Percentiles rank a stretch among this genome's conserved stretches.
Evolutionary conservation across 495 filamentous ascomycete genomes (phyloP).

Genomic region (Immersiella caudata): DNA sequence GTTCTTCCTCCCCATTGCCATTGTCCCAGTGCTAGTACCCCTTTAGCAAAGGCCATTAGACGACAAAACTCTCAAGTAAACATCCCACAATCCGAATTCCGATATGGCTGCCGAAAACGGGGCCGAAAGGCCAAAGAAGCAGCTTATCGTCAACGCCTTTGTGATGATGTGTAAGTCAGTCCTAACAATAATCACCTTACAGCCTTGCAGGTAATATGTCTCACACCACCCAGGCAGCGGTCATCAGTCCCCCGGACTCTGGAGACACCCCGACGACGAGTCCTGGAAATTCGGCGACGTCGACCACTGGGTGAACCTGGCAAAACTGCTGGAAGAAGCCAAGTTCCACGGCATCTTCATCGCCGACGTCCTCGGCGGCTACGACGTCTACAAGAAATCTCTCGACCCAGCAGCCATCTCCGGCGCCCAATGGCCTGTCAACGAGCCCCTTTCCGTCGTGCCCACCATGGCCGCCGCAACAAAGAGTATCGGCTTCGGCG

Average conservation of each 20-base stretch:
- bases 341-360: slow-evolving; percentile 55
- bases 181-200: neutral
- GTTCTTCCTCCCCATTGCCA: neutral
- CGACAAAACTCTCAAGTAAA: neutral
- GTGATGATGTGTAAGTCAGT: slow-evolving; percentile 54
- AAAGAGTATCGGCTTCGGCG: slow-evolving; percentile 63
- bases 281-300: slow-evolving; percentile 55
- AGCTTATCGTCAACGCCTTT: slow-evolving; percentile 67
- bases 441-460: slow-evolving; percentile 50
- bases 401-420: slow-evolving; percentile 60
- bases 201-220: too few relatives aligned
- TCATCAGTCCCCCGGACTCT: slow-evolving; percentile 66
- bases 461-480: slow-evolving; percentile 57
- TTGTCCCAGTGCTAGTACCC: too few relatives aligned
- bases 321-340: slow-evolving; percentile 59
- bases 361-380: slow-evolving; percentile 47
- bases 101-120: slow-evolving; percentile 3
- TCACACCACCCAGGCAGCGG: slow-evolving; percentile 48
- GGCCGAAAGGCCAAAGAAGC: slow-evolving; percentile 49
- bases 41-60: neutral
- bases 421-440: slow-evolving; percentile 70
- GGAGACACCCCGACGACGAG: slow-evolving; percentile 59
- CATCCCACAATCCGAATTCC: neutral
- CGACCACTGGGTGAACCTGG: slow-evolving; percentile 60
- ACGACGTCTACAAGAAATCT: slow-evolving; percentile 67